phyloP scores from a whole-genome alignment of 352 stramenopile genomes.

The Globisporangium okanoganense region DNA sequence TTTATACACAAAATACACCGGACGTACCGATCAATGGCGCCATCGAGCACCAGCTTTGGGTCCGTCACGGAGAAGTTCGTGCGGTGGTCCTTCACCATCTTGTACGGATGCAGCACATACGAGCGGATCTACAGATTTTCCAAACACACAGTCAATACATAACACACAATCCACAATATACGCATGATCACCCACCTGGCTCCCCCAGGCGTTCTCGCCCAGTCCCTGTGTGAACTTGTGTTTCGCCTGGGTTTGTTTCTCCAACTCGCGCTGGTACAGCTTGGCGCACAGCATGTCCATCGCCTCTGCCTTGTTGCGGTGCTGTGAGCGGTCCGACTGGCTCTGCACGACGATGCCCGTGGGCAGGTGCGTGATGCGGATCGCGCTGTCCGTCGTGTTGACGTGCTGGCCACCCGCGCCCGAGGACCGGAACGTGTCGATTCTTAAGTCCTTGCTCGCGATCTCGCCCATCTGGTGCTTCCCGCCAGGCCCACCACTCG shows the following conservation, averaged over 20 bases:
- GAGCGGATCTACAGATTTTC: constrained; percentile 89
- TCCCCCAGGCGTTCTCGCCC: constrained; percentile 76
- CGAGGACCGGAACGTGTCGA: constrained; percentile 93
- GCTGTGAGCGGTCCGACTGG: constrained; percentile 93
- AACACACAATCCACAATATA: constrained; percentile 40
- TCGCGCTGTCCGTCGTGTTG: constrained; percentile 96
- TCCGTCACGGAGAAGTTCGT: constrained; percentile 90
- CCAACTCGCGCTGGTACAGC: constrained; percentile 66
- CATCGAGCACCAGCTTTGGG: constrained; percentile 88
- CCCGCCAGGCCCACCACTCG: constrained; percentile 1
- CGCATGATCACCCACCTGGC: constrained; percentile 34
- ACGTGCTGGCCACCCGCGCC: constrained; percentile 96
- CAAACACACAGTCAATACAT: constrained; percentile 11
- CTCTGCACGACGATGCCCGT: constrained; percentile 93
- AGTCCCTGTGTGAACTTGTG: constrained; percentile 63
- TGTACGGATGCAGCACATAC: constrained; percentile 98
- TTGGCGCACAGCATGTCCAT: constrained; percentile 81
- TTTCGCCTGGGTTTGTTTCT: constrained; percentile 37
- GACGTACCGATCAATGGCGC: constrained; percentile 64
- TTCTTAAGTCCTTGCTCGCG: constrained; percentile 86
- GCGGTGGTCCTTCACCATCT: constrained; percentile 96
- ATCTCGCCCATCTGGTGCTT: constrained; percentile 48
- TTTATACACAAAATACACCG: neutral
- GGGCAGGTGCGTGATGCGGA: constrained; percentile 95
- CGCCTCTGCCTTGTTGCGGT: constrained; percentile 92